Percentiles rank a stretch among this genome's conserved stretches.
Conservation (phyloP, 2,329 filamentous ascomycete species). For the Ceratocystiopsis minuta region DNA sequence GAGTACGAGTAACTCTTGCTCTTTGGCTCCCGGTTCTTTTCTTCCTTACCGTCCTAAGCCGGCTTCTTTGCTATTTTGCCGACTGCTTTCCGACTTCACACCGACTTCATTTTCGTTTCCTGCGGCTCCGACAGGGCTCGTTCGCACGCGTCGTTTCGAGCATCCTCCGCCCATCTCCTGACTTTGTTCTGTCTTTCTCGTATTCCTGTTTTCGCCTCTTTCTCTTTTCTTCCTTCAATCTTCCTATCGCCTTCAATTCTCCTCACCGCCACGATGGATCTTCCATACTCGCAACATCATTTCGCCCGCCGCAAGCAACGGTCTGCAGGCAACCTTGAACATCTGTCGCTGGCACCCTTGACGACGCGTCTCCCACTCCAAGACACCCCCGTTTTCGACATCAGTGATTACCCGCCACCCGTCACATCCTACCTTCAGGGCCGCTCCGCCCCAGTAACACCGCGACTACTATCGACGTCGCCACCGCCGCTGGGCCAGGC, state of each 20-base stretch:
- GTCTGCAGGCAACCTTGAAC: constrained; percentile 39
- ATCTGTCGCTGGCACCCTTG: constrained; percentile 45
- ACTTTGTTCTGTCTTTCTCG: not conserved
- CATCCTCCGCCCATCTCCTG: no score
- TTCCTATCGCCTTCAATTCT: not conserved
- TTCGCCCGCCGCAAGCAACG: constrained; percentile 38
- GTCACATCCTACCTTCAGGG: constrained; percentile 38
- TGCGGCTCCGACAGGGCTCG: no score
- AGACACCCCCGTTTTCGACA: constrained; percentile 26
- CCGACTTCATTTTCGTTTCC: no score
- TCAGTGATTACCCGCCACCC: constrained; percentile 9
- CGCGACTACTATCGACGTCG: constrained; percentile 41
- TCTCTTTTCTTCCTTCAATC: not conserved
- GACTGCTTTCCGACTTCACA: no score
- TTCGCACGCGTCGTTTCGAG: no score
- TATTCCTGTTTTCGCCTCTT: not conserved
- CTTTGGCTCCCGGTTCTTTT: no score
- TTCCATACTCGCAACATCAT: constrained; percentile 42
- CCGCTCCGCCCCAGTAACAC: constrained; percentile 46
- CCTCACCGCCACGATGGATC: constrained; percentile 27
- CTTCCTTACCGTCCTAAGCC: no score
- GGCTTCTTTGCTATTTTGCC: no score
- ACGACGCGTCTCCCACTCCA: constrained; percentile 41
- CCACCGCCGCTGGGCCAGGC: constrained; percentile 22
- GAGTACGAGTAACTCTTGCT: no score